Evolutionary conservation across 495 filamentous ascomycete genomes (phyloP).

Genomic region (Mytilinidion resinicola): DNA sequence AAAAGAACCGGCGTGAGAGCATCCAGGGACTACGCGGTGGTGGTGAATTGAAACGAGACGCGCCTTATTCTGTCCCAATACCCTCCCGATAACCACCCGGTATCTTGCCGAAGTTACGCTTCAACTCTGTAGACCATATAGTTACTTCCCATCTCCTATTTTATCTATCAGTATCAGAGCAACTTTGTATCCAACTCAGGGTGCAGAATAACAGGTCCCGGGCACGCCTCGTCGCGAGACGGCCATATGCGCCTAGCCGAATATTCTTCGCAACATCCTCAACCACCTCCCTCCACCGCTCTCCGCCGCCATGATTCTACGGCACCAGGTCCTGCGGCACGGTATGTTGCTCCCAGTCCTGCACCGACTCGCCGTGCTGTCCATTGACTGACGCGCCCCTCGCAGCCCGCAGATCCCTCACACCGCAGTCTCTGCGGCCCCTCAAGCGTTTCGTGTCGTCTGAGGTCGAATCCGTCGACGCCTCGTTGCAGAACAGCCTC

Average conservation of each 20-base stretch:
- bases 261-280: neutral
- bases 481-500: constrained; percentile 19
- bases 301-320: constrained; percentile 28
- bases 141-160: too few species aligned
- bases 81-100: too few species aligned
- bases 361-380: neutral
- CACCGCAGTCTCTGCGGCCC: neutral
- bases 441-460: constrained; percentile 5
- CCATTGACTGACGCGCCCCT: neutral
- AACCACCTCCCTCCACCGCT: neutral
- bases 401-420: constrained; percentile 5
- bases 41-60: too few species aligned
- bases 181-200: too few species aligned
- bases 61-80: too few species aligned
- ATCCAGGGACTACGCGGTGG: too few species aligned
- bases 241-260: too few species aligned
- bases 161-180: too few species aligned
- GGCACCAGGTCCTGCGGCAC: constrained; percentile 21
- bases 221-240: too few species aligned
- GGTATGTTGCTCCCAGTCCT: constrained; percentile 4
- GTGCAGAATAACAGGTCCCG: too few species aligned
- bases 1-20: too few species aligned
- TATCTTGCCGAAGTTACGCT: too few species aligned
- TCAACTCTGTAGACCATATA: neutral
- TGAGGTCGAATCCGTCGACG: constrained; percentile 16